These are phyloP conservation scores for Lepidium didymum DNA, from an alignment of 345 rosid genomes.

Conservation along the genomic window DNA sequence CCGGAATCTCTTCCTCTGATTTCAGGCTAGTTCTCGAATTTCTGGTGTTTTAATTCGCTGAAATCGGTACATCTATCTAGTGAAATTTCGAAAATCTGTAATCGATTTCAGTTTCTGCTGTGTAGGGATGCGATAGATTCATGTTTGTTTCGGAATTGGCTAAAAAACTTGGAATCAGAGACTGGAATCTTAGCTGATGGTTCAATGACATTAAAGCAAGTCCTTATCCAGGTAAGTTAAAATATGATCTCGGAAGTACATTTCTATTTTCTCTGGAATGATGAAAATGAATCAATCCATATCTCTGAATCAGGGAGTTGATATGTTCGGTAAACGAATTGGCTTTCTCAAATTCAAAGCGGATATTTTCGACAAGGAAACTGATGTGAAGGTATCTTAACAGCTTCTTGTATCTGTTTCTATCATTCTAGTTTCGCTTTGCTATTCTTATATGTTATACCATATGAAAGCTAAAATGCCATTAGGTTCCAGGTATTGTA, in stretches of 20 bases:
- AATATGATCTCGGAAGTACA: not conserved
- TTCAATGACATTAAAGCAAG: conserved; percentile 47
- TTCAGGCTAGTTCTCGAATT: conserved; percentile 44
- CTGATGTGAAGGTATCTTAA: conserved; percentile 58
- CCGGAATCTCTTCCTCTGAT: conserved; percentile 57
- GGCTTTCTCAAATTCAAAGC: conserved; percentile 93
- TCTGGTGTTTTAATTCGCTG: not conserved
- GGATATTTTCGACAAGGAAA: conserved; percentile 51
- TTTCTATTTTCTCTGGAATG: not conserved
- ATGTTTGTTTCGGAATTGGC: conserved; percentile 73
- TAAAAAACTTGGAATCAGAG: conserved; percentile 63
- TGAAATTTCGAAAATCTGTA: not conserved
- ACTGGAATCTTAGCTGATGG: conserved; percentile 66
- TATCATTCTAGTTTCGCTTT: not conserved
- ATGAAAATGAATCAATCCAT: not conserved
- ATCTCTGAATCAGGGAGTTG: conserved; percentile 56
- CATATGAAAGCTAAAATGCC: conserved; percentile 29
- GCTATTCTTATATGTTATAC: not conserved
- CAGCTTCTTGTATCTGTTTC: conserved; percentile 9
- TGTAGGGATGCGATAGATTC: conserved; percentile 67
- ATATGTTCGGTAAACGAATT: conserved; percentile 72
- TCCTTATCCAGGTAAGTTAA: conserved; percentile 60
- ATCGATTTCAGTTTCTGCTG: not conserved
- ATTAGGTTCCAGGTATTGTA: conserved; percentile 94
- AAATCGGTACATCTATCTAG: not conserved